Conservation (phyloP, 495 filamentous ascomycete species). For the Neurospora sp. region DNA sequence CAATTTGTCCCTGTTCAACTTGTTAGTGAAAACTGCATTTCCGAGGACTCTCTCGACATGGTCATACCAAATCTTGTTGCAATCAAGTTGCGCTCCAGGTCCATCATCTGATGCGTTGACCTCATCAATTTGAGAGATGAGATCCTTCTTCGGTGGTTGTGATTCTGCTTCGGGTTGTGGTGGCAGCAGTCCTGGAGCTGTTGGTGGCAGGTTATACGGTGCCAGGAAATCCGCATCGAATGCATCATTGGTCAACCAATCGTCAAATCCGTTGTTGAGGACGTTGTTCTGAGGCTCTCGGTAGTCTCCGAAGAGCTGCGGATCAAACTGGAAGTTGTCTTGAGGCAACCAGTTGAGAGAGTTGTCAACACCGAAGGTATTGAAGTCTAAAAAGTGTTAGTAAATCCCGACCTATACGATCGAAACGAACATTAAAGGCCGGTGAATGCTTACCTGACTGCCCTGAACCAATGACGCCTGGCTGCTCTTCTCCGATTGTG, state of each 20-base stretch:
- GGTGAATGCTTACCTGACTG: constrained; percentile 12
- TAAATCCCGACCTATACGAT: neutral
- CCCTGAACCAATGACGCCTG: constrained; percentile 17
- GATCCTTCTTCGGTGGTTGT: constrained; percentile 47
- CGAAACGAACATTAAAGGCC: neutral
- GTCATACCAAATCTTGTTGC: constrained; percentile 86
- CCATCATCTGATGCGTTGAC: constrained; percentile 61
- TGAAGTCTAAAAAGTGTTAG: constrained; percentile 2
- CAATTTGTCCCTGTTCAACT: constrained; percentile 67
- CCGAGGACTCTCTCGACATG: constrained; percentile 1
- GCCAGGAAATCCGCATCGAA: constrained; percentile 69
- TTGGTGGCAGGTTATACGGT: constrained; percentile 57
- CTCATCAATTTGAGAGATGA: constrained; percentile 64
- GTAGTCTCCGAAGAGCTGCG: constrained; percentile 85
- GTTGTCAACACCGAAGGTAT: constrained; percentile 13
- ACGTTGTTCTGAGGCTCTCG: constrained; percentile 78
- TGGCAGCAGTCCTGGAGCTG: constrained; percentile 23
- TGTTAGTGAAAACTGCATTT: constrained; percentile 11
- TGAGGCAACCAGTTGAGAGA: constrained; percentile 73
- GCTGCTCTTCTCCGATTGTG: constrained; percentile 46
- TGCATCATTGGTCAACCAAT: constrained; percentile 51
- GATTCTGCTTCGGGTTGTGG: neutral
- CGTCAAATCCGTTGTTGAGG: constrained; percentile 24
- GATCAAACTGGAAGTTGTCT: constrained; percentile 83
- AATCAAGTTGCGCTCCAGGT: constrained; percentile 52